Conservation (phyloP, 2,329 filamentous ascomycete genomes). For the Phoma herbarum region DNA sequence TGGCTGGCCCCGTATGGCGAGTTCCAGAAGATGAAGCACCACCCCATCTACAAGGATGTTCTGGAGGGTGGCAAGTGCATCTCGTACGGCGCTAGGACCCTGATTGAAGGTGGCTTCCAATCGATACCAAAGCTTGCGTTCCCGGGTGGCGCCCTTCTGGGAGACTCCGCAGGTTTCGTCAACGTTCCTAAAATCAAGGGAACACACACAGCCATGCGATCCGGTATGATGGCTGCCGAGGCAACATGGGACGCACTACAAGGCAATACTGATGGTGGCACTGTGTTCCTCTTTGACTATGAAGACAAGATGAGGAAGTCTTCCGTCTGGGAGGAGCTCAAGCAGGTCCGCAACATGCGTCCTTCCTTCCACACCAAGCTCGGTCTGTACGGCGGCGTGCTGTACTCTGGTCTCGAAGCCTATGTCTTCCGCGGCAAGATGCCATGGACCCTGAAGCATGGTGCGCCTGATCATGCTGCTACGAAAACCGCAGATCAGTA, state of each 20-base stretch:
- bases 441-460: conserved; percentile 93
- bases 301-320: conserved; percentile 87
- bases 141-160: conserved; percentile 92
- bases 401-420: conserved; percentile 93
- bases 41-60: conserved; percentile 85
- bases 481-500: conserved; percentile 83
- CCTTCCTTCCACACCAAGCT: conserved; percentile 91
- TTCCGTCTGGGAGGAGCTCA: conserved; percentile 91
- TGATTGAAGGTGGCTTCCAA: conserved; percentile 96
- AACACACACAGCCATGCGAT: conserved; percentile 97
- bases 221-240: conserved; percentile 94
- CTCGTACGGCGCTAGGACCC: conserved; percentile 89
- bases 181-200: conserved; percentile 99
- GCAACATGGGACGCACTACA: conserved; percentile 81
- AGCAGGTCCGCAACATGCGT: conserved; percentile 95
- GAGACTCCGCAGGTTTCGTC: conserved; percentile 94
- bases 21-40: conserved; percentile 98
- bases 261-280: conserved; percentile 64
- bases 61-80: conserved; percentile 98
- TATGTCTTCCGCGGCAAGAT: conserved; percentile 83
- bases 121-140: conserved; percentile 97
- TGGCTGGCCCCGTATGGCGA: conserved; percentile 96
- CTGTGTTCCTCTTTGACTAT: conserved; percentile 93
- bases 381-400: conserved; percentile 85
- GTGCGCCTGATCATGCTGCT: conserved; percentile 75